Evolutionary conservation across 306 rosid genomes (phyloP).

Genomic region (Cucurbita pepo): DNA sequence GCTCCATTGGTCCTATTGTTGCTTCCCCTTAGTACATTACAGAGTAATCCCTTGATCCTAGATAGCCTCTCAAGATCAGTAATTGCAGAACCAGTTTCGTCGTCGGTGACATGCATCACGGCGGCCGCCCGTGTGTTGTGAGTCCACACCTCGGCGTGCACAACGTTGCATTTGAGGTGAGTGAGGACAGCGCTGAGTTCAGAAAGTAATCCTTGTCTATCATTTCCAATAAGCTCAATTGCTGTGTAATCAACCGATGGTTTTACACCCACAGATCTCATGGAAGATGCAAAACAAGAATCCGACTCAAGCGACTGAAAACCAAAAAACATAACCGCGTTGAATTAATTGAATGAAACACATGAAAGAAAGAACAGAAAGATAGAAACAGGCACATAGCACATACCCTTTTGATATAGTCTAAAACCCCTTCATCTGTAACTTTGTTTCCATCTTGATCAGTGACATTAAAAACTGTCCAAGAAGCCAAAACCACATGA

Average conservation of each 20-base stretch:
- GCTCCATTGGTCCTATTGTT: constrained; percentile 41
- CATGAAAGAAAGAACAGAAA: background rate
- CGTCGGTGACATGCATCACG: constrained; percentile 56
- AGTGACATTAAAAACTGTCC: constrained; percentile 80
- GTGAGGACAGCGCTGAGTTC: constrained; percentile 80
- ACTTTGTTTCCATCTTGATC: constrained; percentile 86
- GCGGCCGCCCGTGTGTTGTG: constrained; percentile 76
- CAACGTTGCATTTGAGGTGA: constrained; percentile 66
- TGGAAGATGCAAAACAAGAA: constrained; percentile 42
- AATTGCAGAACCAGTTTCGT: constrained; percentile 41
- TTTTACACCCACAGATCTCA: constrained; percentile 70
- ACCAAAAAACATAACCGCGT: background rate
- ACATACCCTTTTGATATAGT: constrained; percentile 58
- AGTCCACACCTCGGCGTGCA: constrained; percentile 86
- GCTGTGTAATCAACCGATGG: constrained; percentile 52
- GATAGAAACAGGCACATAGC: constrained; percentile 12
- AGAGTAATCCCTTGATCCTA: constrained; percentile 40
- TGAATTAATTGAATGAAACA: background rate
- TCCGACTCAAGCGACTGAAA: constrained; percentile 84
- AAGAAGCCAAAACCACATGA: background rate
- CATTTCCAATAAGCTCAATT: constrained; percentile 71
- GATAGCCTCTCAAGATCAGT: constrained; percentile 52
- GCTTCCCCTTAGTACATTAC: constrained; percentile 85
- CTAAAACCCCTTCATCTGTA: constrained; percentile 62
- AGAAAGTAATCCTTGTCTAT: constrained; percentile 80